Conservation (phyloP, 495 filamentous ascomycete genomes). For the Astrothelium subdiscretum region DNA sequence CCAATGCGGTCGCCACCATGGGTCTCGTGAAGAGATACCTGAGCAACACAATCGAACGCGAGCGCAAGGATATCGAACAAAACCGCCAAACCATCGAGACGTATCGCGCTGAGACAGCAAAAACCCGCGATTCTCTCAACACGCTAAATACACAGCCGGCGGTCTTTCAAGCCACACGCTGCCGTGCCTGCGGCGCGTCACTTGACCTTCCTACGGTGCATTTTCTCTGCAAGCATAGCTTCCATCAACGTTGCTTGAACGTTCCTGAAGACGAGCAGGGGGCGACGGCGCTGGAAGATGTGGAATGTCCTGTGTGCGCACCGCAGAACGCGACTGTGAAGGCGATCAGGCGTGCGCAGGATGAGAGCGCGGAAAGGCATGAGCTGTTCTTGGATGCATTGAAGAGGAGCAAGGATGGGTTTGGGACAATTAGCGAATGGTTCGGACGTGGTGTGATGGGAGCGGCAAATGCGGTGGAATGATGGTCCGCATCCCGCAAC, state of each 20-base stretch:
- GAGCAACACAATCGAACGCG: conserved; percentile 72
- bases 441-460: conserved; percentile 89
- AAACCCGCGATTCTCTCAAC: conserved; percentile 63
- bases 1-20: conserved; percentile 84
- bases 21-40: conserved; percentile 93
- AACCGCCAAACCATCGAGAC: conserved; percentile 75
- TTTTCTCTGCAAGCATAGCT: conserved; percentile 92
- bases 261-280: conserved; percentile 36
- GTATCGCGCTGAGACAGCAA: conserved; percentile 75
- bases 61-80: conserved; percentile 71
- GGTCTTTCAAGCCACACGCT: conserved; percentile 83
- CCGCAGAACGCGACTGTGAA: conserved; percentile 73
- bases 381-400: conserved; percentile 80
- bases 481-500: neutral
- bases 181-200: conserved; percentile 59
- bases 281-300: conserved; percentile 35
- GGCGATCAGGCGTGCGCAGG: conserved; percentile 74
- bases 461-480: conserved; percentile 12
- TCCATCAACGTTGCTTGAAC: conserved; percentile 79
- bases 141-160: conserved; percentile 66
- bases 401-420: conserved; percentile 67
- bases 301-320: conserved; percentile 77
- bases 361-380: conserved; percentile 78
- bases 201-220: conserved; percentile 85
- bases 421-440: conserved; percentile 83